Conservation (phyloP, 768 basidiomycete species). For the Hygrocybe coccinea region DNA sequence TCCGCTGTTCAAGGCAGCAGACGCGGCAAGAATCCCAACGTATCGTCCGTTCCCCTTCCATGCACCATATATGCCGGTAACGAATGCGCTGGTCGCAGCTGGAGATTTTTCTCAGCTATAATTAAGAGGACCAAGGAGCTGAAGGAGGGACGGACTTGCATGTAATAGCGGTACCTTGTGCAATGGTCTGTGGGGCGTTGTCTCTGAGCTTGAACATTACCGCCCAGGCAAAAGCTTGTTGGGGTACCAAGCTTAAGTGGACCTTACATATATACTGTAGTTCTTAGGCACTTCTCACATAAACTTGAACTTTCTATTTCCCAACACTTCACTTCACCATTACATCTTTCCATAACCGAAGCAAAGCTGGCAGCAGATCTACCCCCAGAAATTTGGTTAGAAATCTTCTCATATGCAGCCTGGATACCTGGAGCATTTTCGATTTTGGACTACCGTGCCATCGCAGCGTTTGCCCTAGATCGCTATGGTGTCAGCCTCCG, state of each 20-base stretch:
- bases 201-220: no score
- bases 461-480: slow-evolving; percentile 25
- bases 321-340: no score
- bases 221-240: slow-evolving; percentile 6
- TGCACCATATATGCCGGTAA: slow-evolving; percentile 42
- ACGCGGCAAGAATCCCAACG: slow-evolving; percentile 43
- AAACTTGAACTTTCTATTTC: neutral
- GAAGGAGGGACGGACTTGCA: slow-evolving; percentile 68
- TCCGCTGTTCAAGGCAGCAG: slow-evolving; percentile 67
- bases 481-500: slow-evolving; percentile 17
- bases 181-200: no score
- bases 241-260: neutral
- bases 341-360: neutral
- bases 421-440: slow-evolving; percentile 23
- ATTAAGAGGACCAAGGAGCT: slow-evolving; percentile 20
- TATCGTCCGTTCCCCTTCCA: slow-evolving; percentile 44
- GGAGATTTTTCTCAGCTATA: slow-evolving; percentile 12
- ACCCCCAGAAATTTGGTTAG: slow-evolving; percentile 26
- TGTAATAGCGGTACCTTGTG: slow-evolving; percentile 58
- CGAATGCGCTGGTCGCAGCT: slow-evolving; percentile 58
- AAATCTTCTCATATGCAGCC: slow-evolving; percentile 21
- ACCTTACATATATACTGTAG: neutral
- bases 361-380: neutral
- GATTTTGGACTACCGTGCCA: slow-evolving; percentile 17
- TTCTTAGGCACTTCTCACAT: no score